Base-by-base conservation (phyloP, 2,329 filamentous ascomycete species). In the Dactylella cylindrospora region DNA sequence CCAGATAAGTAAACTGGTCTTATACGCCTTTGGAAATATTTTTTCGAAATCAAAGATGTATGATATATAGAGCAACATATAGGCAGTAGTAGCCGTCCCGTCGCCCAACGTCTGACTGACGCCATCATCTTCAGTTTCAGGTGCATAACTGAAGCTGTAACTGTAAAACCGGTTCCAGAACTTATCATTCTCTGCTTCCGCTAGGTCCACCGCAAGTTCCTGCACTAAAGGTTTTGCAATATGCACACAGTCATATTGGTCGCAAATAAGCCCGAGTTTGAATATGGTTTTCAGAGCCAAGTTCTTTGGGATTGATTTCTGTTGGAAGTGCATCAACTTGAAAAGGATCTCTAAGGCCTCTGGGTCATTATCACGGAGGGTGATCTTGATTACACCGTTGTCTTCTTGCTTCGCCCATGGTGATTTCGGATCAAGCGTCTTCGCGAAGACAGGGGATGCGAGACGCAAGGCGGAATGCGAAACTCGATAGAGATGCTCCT, bases 231-330 rank as follows among this genome's bases (percentile, higher is more conserved):
- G 38, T 9, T 45, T 54, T 5, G 57, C 57, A n/a, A 62, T 23
- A 23, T 41, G 31, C n/a, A 62, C 36, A 28, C 57, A 62, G 25
- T 52, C 44, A 25, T 62, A 62, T 20, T 62, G 53, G 25, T 62
- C 57, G 22, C 57, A 62, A 5, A 46, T 31, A 2, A 49, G 39
- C 6, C 41, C 49, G 15, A 62, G 19, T 1, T 43, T 17, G 22
- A 62, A 62, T 4, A 62, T 50, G 8, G 20, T 36, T 8, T 54
- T 49, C 13, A 62, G n/a, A 13, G 31, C 43, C 3, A 62, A 33
- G 29, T 32, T 22, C 15, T 49, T 26, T 12, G 57, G 57, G 9
- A 54, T 28, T 5, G 13, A 8, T 8, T 54, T 22, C 22, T 44
- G 38, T 22, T 62, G 41, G 19, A 62, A 62, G 26, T 62, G 57